A percentile compares a stretch with the other conserved stretches of the same genome.
These are phyloP conservation scores for Hibiscus trionum DNA, from an alignment of 345 rosid species.

Conservation along the genomic window DNA sequence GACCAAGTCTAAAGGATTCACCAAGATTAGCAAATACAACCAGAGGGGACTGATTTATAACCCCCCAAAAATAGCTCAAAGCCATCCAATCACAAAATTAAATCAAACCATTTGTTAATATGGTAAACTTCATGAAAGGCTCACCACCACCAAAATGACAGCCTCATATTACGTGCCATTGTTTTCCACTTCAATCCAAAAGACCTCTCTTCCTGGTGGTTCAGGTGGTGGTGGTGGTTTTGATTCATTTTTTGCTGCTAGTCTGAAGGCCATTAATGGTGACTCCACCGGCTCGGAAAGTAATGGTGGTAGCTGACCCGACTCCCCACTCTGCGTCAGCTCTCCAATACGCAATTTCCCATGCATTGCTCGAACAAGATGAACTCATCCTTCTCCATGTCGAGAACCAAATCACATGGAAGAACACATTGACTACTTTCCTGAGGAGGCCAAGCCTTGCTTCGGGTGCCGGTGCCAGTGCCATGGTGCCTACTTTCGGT, in stretches of 20 bases:
- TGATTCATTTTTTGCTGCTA: background rate
- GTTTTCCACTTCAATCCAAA: background rate
- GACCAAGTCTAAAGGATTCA: slow-evolving; percentile 5
- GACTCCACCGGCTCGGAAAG: slow-evolving; percentile 24
- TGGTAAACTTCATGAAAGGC: background rate
- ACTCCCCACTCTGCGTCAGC: slow-evolving; percentile 48
- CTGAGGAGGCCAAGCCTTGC: slow-evolving; percentile 18
- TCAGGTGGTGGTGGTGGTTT: background rate
- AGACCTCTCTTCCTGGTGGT: background rate
- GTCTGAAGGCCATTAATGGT: background rate
- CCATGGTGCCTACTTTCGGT: background rate
- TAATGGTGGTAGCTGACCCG: slow-evolving; percentile 57
- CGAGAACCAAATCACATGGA: slow-evolving; percentile 17
- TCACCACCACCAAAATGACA: slow-evolving; percentile 2
- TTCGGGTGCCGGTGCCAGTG: background rate
- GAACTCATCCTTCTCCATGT: background rate
- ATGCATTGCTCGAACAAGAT: background rate
- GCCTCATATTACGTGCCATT: slow-evolving; percentile 1
- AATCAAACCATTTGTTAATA: background rate
- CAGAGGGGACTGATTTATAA: background rate
- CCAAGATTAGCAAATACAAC: background rate
- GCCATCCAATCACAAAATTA: background rate
- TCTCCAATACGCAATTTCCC: slow-evolving; percentile 33
- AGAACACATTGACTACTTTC: slow-evolving; percentile 33
- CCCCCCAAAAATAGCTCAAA: background rate